Percentiles rank a stretch among this genome's conserved stretches.
Evolutionary conservation across 768 basidiomycete species (phyloP).

Genomic region (Chalciporus chontae): DNA sequence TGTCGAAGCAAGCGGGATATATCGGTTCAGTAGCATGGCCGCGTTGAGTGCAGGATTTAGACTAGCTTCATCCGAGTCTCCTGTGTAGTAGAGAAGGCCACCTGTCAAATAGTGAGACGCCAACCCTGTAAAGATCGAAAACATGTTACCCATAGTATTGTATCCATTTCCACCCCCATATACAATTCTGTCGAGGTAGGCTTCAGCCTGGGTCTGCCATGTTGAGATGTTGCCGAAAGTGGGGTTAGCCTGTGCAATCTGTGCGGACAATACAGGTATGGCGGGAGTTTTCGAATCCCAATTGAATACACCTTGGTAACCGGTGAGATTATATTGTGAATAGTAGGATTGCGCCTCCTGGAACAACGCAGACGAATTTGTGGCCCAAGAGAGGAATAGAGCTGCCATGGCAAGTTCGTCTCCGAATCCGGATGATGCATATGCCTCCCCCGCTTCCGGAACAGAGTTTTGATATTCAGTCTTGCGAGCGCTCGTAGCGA

Average conservation of each 20-base stretch:
- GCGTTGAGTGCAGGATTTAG: conserved; percentile 86
- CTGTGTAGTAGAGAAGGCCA: conserved; percentile 77
- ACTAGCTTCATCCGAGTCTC: conserved; percentile 75
- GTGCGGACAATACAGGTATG: conserved; percentile 69
- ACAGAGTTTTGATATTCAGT: conserved; percentile 68
- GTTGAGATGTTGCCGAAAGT: conserved; percentile 52
- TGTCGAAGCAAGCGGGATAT: conserved; percentile 69
- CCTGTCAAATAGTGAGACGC: conserved; percentile 39
- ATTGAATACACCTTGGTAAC: conserved; percentile 65
- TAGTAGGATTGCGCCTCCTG: conserved; percentile 63
- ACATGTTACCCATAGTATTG: conserved; percentile 55
- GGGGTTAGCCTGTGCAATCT: conserved; percentile 60
- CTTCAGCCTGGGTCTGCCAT: conserved; percentile 72
- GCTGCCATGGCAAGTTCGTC: conserved; percentile 79
- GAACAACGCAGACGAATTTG: conserved; percentile 56
- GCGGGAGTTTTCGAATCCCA: conserved; percentile 88
- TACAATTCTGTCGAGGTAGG: conserved; percentile 71
- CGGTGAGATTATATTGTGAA: conserved; percentile 49
- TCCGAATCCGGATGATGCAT: conserved; percentile 66
- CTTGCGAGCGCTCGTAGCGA: conserved; percentile 67
- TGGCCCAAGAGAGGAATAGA: conserved; percentile 71
- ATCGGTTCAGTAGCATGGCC: conserved; percentile 79
- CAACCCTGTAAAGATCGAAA: background rate
- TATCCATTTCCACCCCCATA: conserved; percentile 51
- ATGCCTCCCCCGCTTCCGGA: conserved; percentile 58